Evolutionary conservation across 208 protist species (phyloP).

Genomic region (Leishmania martiniquensis): DNA sequence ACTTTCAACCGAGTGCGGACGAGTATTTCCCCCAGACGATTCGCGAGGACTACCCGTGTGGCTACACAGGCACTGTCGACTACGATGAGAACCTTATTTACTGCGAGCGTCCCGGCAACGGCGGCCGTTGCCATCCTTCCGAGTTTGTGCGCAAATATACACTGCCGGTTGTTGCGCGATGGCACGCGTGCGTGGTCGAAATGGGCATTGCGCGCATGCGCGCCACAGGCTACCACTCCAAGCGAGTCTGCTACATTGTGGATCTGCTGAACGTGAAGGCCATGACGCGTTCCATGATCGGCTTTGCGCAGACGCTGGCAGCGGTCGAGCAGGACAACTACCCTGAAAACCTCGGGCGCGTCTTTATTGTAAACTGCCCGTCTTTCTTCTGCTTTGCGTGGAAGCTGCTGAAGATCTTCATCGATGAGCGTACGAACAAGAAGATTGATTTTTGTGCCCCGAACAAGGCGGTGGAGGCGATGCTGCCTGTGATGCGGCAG

Average conservation of each 20-base stretch:
- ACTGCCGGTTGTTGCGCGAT: constrained; percentile 62
- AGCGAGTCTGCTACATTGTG: constrained; percentile 79
- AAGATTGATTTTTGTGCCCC: constrained; percentile 74
- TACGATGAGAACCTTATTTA: constrained; percentile 85
- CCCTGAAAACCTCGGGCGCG: constrained; percentile 76
- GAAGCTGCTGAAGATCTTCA: constrained; percentile 83
- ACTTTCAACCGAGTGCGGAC: constrained; percentile 55
- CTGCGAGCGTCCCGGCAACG: constrained; percentile 83
- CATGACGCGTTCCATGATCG: constrained; percentile 76
- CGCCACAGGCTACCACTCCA: constrained; percentile 54
- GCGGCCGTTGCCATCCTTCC: constrained; percentile 52
- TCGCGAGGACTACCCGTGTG: constrained; percentile 69
- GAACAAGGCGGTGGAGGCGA: constrained; percentile 45
- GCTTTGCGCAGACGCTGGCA: constrained; percentile 77
- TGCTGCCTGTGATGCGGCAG: constrained; percentile 67
- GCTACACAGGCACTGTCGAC: constrained; percentile 67
- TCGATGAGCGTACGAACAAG: constrained; percentile 81
- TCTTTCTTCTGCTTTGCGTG: constrained; percentile 73
- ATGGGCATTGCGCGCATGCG: constrained; percentile 66
- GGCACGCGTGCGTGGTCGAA: constrained; percentile 69
- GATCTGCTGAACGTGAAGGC: constrained; percentile 67
- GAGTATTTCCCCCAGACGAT: constrained; percentile 83
- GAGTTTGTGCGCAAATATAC: constrained; percentile 72
- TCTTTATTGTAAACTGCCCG: constrained; percentile 85
- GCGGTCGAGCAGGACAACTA: constrained; percentile 88